These are phyloP conservation scores for Chaetomidium leptoderma DNA, from an alignment of 495 filamentous ascomycete genomes.

Conservation along the genomic window DNA sequence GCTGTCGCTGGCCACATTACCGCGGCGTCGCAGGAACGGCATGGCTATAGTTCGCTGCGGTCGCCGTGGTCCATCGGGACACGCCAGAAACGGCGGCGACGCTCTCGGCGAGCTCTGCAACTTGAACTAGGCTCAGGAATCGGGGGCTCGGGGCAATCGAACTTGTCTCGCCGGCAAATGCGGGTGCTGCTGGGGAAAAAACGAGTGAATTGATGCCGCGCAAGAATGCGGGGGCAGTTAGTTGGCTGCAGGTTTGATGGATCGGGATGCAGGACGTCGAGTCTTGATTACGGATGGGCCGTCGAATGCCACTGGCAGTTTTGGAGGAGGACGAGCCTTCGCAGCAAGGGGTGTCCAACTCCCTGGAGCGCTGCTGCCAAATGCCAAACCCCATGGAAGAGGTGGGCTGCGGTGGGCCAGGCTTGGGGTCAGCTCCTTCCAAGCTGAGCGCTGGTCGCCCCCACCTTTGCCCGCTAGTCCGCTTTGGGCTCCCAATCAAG, in stretches of 20 bases:
- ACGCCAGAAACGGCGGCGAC: slow-evolving; percentile 26
- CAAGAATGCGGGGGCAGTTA: neutral
- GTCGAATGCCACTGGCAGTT: too few species aligned
- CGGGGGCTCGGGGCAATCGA: neutral
- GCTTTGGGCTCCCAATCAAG: slow-evolving; percentile 4
- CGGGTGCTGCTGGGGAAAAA: slow-evolving; percentile 1
- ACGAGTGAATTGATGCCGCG: slow-evolving; percentile 13
- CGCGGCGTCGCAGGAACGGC: slow-evolving; percentile 51
- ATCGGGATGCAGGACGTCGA: neutral
- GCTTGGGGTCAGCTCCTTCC: slow-evolving; percentile 23
- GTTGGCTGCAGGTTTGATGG: neutral
- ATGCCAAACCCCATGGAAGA: slow-evolving; percentile 12
- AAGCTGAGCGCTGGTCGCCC: slow-evolving; percentile 16
- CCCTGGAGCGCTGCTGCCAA: neutral
- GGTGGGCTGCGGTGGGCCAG: slow-evolving; percentile 15
- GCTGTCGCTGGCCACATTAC: slow-evolving; percentile 47
- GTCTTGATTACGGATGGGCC: too few species aligned
- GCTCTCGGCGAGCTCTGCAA: slow-evolving; percentile 1
- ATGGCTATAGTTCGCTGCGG: slow-evolving; percentile 36
- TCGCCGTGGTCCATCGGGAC: slow-evolving; percentile 42
- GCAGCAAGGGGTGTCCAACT: slow-evolving; percentile 2
- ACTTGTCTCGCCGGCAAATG: neutral
- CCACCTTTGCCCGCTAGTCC: slow-evolving; percentile 11
- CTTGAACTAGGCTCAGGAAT: slow-evolving; percentile 4
- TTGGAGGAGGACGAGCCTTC: slow-evolving; percentile 3